Conservation (phyloP, 208 protist genomes). For the Naegleria lovaniensis region DNA sequence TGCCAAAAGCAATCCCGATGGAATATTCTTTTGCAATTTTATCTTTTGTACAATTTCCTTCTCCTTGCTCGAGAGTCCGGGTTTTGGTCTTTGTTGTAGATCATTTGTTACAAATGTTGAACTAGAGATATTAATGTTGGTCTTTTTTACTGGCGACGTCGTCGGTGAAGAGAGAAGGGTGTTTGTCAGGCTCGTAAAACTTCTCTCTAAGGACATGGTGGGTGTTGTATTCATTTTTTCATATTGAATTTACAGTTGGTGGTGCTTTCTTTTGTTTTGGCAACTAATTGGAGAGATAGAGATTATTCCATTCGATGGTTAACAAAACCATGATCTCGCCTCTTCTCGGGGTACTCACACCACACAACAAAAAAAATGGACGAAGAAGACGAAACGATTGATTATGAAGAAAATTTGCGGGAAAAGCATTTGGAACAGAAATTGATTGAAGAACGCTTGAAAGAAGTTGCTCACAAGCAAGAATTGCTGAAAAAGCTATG, state of each 20-base stretch:
- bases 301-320: no score
- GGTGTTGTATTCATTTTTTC: no score
- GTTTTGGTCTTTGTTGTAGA: not conserved
- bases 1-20: not conserved
- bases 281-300: no score
- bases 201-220: no score
- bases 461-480: not conserved
- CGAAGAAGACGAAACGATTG: not conserved
- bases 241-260: no score
- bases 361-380: not conserved
- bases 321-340: no score
- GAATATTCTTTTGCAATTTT: not conserved
- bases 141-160: not conserved
- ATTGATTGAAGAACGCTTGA: constrained; percentile 8
- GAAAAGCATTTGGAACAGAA: not conserved
- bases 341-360: no score
- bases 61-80: not conserved
- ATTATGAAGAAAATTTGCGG: not conserved
- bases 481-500: not conserved
- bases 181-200: no score
- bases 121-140: not conserved
- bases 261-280: no score
- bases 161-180: not conserved
- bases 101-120: not conserved
- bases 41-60: not conserved